Evolutionary conservation across 352 stramenopile species (phyloP).

Genomic region (Phytophthora sojae): DNA sequence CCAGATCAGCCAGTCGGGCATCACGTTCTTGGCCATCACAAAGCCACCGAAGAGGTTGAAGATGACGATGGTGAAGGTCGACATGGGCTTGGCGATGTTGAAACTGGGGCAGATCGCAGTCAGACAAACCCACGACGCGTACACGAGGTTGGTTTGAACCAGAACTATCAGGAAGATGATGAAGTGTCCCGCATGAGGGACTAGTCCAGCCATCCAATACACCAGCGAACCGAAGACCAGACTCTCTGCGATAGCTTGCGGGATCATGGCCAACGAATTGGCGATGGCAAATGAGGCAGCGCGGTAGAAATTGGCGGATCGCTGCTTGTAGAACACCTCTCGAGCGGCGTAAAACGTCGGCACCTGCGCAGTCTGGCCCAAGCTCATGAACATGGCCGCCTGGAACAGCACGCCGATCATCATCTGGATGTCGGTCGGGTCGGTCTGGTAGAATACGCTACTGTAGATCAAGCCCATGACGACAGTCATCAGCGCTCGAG

Average conservation of each 20-base stretch:
- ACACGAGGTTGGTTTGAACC: conserved; percentile 43
- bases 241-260: conserved; percentile 55
- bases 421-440: conserved; percentile 44
- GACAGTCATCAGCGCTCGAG: conserved; percentile 44
- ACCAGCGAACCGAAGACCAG: conserved; percentile 78
- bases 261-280: conserved; percentile 34
- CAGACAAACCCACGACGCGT: conserved; percentile 46
- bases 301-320: conserved; percentile 78
- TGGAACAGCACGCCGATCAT: conserved; percentile 84
- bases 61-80: conserved; percentile 43
- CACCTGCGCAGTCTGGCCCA: conserved; percentile 80
- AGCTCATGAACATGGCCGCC: conserved; percentile 77
- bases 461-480: conserved; percentile 60
- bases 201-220: conserved; percentile 81
- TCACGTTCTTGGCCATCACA: conserved; percentile 55
- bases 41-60: conserved; percentile 64
- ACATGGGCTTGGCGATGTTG: conserved; percentile 50
- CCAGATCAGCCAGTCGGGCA: conserved; percentile 65
- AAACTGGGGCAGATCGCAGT: conserved; percentile 39
- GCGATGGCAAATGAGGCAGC: conserved; percentile 73
- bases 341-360: conserved; percentile 74
- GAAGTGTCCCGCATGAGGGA: conserved; percentile 29
- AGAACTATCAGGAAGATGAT: conserved; percentile 45
- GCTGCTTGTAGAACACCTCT: conserved; percentile 86
- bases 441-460: conserved; percentile 57